Conservation (phyloP, 2,329 filamentous ascomycete genomes). For the Pestalotiopsis fici region DNA sequence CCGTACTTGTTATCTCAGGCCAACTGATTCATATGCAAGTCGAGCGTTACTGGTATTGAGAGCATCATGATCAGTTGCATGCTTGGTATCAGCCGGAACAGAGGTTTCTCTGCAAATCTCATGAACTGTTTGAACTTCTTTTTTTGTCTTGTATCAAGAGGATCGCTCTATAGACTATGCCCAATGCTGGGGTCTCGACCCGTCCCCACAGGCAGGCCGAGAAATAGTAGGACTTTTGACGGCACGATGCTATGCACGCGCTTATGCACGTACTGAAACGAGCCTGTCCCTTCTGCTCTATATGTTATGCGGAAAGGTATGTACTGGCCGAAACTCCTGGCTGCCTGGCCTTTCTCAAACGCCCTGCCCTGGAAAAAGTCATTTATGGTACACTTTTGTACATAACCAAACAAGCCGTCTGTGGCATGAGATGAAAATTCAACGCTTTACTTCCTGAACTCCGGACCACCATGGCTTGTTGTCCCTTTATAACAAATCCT, state of each 20-base stretch:
- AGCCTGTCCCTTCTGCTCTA: not conserved
- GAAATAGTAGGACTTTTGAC: not conserved
- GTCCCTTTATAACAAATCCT: slow-evolving; percentile 39
- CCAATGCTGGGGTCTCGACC: not conserved
- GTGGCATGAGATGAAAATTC: not conserved
- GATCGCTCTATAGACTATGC: not conserved
- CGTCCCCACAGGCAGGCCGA: not conserved
- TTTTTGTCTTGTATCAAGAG: not conserved
- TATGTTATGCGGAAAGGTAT: not conserved
- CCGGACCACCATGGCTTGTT: not conserved
- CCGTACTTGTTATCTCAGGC: too few relatives aligned
- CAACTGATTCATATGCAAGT: too few relatives aligned
- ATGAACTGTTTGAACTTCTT: not conserved
- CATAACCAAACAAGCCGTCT: not conserved
- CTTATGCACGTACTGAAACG: not conserved
- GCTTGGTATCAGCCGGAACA: not conserved
- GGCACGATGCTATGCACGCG: not conserved
- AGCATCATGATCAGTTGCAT: too few relatives aligned
- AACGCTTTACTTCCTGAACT: not conserved
- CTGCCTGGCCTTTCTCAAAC: not conserved
- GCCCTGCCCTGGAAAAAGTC: not conserved
- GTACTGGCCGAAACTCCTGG: not conserved
- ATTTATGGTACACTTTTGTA: slow-evolving; percentile 3
- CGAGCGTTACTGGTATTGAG: too few relatives aligned
- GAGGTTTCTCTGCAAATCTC: not conserved